These are phyloP conservation scores for Fraxinus excelsior DNA, from an alignment of 257 asterid species.

Conservation along the genomic window DNA sequence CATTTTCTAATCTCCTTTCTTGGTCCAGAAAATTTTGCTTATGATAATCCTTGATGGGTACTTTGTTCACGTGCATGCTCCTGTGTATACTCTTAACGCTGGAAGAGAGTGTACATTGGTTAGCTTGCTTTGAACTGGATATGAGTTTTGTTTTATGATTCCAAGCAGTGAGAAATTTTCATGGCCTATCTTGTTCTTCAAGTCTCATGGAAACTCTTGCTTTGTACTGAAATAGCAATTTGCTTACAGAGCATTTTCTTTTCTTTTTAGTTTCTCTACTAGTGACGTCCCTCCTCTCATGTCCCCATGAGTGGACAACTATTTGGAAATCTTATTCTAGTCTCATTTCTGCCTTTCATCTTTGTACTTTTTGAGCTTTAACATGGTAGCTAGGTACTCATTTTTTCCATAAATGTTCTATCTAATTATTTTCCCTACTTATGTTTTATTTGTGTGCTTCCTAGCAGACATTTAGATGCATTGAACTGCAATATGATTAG, in stretches of 20 bases:
- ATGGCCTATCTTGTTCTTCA: background rate
- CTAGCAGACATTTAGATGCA: constrained; percentile 15
- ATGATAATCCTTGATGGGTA: constrained; percentile 14
- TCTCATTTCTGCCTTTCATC: constrained; percentile 4
- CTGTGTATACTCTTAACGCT: constrained; percentile 3
- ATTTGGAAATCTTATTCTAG: constrained; percentile 20
- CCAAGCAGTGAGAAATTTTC: constrained; percentile 7
- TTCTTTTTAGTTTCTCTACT: constrained; percentile 13
- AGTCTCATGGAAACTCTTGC: constrained; percentile 19
- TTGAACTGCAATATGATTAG: background rate
- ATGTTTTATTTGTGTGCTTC: background rate
- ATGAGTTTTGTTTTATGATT: constrained; percentile 16
- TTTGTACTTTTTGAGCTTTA: background rate
- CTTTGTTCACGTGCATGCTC: background rate
- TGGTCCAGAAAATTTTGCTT: background rate
- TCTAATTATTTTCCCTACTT: background rate
- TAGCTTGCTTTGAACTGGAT: constrained; percentile 10
- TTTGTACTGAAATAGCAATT: constrained; percentile 23
- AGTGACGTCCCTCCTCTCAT: constrained; percentile 3
- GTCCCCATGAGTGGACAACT: constrained; percentile 11
- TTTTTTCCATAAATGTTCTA: constrained; percentile 15
- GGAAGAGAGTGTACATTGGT: constrained; percentile 6
- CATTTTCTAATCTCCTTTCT: constrained; percentile 14
- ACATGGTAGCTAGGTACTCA: background rate
- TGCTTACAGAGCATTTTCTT: constrained; percentile 11